Evolutionary conservation across 2,329 filamentous ascomycete species (phyloP).

Genomic region (Neofusicoccum umdonicola): DNA sequence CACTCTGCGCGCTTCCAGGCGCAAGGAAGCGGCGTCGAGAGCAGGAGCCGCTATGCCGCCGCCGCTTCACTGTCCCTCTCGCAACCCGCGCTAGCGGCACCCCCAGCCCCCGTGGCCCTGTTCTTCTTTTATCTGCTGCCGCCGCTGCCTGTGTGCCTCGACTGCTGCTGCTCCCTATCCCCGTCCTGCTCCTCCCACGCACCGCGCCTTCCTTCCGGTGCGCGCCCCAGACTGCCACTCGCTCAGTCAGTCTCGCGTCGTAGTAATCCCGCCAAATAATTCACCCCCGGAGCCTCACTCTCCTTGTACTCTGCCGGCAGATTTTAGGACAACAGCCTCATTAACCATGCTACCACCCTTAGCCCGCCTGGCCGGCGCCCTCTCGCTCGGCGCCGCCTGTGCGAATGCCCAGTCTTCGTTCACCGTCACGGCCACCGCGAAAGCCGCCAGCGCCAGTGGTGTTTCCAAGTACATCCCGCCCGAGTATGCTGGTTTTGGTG

Average conservation of each 20-base stretch:
- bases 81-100: neutral
- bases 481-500: slow-evolving; percentile 14
- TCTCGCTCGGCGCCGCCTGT: neutral
- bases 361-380: neutral
- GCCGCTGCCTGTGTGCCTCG: neutral
- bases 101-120: neutral
- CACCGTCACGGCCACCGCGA: slow-evolving; percentile 31
- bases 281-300: neutral
- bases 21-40: slow-evolving; percentile 4
- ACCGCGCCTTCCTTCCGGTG: neutral
- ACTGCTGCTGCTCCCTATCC: neutral
- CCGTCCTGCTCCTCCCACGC: neutral
- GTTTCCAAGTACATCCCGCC: slow-evolving; percentile 6
- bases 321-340: neutral
- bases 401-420: slow-evolving; percentile 28
- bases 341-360: slow-evolving; percentile 1
- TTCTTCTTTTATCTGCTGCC: neutral
- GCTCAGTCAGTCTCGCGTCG: neutral
- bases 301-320: slow-evolving; percentile 3
- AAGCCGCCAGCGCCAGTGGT: slow-evolving; percentile 26
- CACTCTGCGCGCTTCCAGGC: slow-evolving; percentile 1
- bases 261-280: no score
- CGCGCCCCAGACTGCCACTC: neutral
- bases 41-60: neutral
- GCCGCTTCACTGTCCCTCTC: no score